Base-by-base conservation (phyloP, 2,329 filamentous ascomycete genomes). In the Graphilbum sp. region DNA sequence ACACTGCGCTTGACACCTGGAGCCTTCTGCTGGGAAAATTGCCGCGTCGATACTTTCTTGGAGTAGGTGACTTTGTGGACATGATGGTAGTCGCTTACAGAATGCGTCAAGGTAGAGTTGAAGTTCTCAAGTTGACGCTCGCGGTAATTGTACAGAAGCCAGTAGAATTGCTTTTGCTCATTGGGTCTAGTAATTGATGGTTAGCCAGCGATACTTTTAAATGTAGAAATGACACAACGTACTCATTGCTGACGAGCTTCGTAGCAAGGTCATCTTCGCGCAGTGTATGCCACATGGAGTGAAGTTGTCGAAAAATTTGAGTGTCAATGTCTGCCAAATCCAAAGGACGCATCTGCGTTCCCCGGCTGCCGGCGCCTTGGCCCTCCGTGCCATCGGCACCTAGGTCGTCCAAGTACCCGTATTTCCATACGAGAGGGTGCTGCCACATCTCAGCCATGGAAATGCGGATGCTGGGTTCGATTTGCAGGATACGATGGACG, bases 151-250 rank as follows among this genome's bases (percentile, higher is more conserved):
- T 79, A 60, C 8, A 98, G 68, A 17, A 92, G 70, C 57, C 76
- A 80, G 56, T 96, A 98, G 56, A 96, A 95, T 47, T 88, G 69
- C 52, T 94, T 93, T 53, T 95, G 86, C 39, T 94, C 84, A 46
- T 93, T 96, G 5, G 72, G 65, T 45, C 81, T 88, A 24, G n/a
- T 20, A 18, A 10, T 17, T 6, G 30, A n/a, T n/a, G 9, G 32
- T 34, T n/a, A 36, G 17, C 4, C 30, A 3, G 12, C 2, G 20
- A 45, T 33, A 35, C 6, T 13, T 29, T n/a, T n/a, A 29, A 32
- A 18, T 17, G 30, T 9, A 29, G 8, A 29, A 29, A 29, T 5
- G 13, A 29, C 7, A 29, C 5, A 18, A 65, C 75, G 57, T 62
- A 81, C 74, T 75, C 69, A 24, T 72, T 59, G 45, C 62, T 72